These are phyloP conservation scores for Trypanosoma melophagium DNA, from an alignment of 208 protist species.

Conservation along the genomic window DNA sequence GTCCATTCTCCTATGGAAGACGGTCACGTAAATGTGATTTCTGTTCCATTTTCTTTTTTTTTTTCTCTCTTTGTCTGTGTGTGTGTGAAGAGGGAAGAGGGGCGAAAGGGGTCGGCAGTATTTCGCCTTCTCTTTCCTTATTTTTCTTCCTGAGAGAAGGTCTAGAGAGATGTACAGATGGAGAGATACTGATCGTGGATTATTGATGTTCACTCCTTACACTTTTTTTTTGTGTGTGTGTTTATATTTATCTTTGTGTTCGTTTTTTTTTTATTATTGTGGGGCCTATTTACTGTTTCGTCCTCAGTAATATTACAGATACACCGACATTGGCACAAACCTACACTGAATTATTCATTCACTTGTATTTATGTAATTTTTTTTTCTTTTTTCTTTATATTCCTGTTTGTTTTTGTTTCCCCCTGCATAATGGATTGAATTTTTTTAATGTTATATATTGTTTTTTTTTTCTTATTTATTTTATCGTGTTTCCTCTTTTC, in stretches of 20 bases:
- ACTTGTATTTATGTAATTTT: no score
- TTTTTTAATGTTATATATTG: no score
- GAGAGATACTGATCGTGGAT: neutral
- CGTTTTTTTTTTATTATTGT: neutral
- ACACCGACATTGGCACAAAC: no score
- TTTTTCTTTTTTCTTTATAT: slow-evolving; percentile 23
- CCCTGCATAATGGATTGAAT: no score
- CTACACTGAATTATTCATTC: no score
- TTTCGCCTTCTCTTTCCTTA: neutral
- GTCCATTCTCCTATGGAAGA: slow-evolving; percentile 97
- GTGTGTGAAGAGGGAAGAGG: neutral
- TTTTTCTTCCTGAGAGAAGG: slow-evolving; percentile 13
- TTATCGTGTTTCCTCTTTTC: neutral
- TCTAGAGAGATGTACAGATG: slow-evolving; percentile 9
- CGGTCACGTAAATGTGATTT: slow-evolving; percentile 52
- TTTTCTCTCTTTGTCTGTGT: neutral
- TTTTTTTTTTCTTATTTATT: slow-evolving; percentile 7
- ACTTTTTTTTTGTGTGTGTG: neutral
- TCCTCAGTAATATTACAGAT: no score
- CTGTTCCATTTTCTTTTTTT: neutral
- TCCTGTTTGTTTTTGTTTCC: neutral
- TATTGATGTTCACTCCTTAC: neutral
- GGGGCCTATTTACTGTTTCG: neutral
- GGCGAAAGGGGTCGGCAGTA: neutral
- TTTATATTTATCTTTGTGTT: neutral